Evolutionary conservation across 371 early-diverging fungal genomes (phyloP).

Genomic region (Mucor lusitanicus): DNA sequence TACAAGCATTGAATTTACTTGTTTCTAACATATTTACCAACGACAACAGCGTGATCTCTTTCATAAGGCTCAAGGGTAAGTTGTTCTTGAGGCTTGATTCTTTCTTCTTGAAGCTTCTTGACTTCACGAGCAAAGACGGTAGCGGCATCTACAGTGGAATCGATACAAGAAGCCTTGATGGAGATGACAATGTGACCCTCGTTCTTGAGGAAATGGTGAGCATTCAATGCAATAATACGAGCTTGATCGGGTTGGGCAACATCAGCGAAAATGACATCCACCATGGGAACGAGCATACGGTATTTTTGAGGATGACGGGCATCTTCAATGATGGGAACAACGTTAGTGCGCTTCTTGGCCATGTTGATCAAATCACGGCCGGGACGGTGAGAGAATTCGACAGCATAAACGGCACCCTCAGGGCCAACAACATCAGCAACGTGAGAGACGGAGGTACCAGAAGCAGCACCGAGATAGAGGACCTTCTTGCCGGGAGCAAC

Average conservation of each 20-base stretch:
- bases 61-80: conserved; percentile 99
- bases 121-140: conserved; percentile 99
- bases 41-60: conserved; percentile 99
- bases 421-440: conserved; percentile 99
- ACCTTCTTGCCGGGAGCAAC: conserved; percentile 99
- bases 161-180: conserved; percentile 99
- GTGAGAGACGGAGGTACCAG: conserved; percentile 99
- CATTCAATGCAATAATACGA: conserved; percentile 99
- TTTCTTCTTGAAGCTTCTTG: conserved; percentile 97
- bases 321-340: conserved; percentile 99
- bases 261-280: conserved; percentile 99
- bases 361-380: conserved; percentile 99
- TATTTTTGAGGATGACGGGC: conserved; percentile 99
- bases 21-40: conserved; percentile 86
- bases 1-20: conserved; percentile 42
- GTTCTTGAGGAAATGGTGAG: conserved; percentile 99
- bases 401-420: conserved; percentile 98
- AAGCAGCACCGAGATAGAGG: conserved; percentile 98
- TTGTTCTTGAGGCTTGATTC: conserved; percentile 99
- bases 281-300: conserved; percentile 99
- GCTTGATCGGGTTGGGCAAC: conserved; percentile 99
- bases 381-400: conserved; percentile 99
- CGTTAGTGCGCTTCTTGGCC: conserved; percentile 99
- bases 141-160: conserved; percentile 98
- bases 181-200: conserved; percentile 98